These are phyloP conservation scores for Microstegium vimineum DNA, from an alignment of 176 grass and related monocot species.

Conservation along the genomic window DNA sequence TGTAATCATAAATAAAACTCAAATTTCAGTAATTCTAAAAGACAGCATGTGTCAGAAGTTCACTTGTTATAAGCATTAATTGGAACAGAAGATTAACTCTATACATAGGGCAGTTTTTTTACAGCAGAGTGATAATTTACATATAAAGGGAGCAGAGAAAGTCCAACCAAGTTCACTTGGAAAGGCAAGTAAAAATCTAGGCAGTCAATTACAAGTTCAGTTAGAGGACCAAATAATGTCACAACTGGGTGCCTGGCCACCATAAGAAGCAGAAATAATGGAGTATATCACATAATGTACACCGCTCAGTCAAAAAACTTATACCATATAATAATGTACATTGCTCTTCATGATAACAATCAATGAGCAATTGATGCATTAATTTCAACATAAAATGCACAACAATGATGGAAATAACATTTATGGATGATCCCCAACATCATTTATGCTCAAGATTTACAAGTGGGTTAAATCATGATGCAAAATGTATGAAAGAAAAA, in stretches of 20 bases:
- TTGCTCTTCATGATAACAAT: background rate
- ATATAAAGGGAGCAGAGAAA: background rate
- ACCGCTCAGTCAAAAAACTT: background rate
- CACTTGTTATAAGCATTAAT: background rate
- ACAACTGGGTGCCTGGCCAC: background rate
- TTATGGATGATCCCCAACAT: background rate
- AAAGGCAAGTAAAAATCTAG: background rate
- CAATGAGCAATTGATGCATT: background rate
- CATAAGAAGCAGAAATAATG: background rate
- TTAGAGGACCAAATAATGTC: background rate
- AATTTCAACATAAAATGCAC: conserved; percentile 13
- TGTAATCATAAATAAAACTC: background rate
- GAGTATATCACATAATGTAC: background rate
- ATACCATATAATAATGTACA: background rate
- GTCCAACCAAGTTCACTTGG: background rate
- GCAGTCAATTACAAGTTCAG: background rate
- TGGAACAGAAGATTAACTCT: background rate
- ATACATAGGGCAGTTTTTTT: background rate
- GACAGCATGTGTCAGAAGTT: background rate
- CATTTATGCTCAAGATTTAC: background rate
- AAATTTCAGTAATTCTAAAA: background rate
- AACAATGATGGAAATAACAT: background rate
- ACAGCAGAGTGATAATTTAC: background rate
- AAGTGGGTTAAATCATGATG: background rate
- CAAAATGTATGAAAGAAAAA: background rate